Evolutionary conservation across 257 asterid species (phyloP), one percentile per base, ranked within the genome.

Genomic region (Forsythia viridissima): DNA sequence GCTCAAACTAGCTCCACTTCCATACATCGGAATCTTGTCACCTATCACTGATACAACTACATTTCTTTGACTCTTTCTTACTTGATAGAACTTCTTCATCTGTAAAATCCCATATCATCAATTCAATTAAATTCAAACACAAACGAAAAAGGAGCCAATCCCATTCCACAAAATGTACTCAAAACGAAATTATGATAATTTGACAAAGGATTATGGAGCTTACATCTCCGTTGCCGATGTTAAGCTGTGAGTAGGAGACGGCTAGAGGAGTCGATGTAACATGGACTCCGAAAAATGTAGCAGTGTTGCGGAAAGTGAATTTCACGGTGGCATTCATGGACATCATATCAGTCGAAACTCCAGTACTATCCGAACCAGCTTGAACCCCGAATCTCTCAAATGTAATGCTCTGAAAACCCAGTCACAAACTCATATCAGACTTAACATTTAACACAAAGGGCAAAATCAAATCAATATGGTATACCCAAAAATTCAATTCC

Each of bases 261-360:
- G 79, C 84, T 69, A 91, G 40, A 0, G 97, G 98, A 51, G 93
- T 85, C 21, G 98, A 88, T 4, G 90, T 59, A 34, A 89, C 97
- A 59, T 90, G 98, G 44, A 93, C 94, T 6, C 97, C 97, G n/a
- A 93, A 90, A 76, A 93, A 93, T 20, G 94, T 82, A 12, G 89
- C 98, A 11, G 87, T 93, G 79, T 93, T 91, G 1, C 86, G 88
- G 81, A 85, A 89, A 75, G 75, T 85, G 76, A 91, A 86, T 82
- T 84, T 85, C 70, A 93, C 77, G 0, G 97, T 93, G 34, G 97
- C 81, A 80, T 93, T 93, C 81, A 84, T 51, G 37, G 97, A 86
- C 63, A 93, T 90, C 98, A 93, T 93, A 80, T 90, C 96, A 0
- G 97, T 93, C 1, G 94, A 82, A 12, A 93, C 98, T 48, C 96